Base-by-base conservation (phyloP, 768 basidiomycete genomes). In the Tulasnella sp. region DNA sequence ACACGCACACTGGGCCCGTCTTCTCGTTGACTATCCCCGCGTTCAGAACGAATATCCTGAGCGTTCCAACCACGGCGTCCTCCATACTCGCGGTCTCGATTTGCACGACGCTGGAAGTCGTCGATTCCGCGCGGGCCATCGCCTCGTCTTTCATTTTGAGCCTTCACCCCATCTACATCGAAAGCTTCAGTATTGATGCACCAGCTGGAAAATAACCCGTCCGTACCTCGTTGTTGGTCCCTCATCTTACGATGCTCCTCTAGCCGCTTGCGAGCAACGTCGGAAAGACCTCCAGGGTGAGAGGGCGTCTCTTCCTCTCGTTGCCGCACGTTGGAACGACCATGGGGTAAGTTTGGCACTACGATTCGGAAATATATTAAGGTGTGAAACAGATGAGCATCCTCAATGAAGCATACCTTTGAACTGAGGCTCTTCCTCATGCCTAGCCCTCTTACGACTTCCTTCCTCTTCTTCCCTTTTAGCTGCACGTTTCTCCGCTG, bases 271-370 rank as follows among this genome's bases (percentile, higher is more conserved):
- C 89, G 83, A 16, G 89, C 94, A 0, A 83, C 81, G 34, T 92
- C 90, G 0, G 93, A 91, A 22, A 99, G 81, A 17, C 96, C 96
- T 41, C 92, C 91, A 2, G 92, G 89, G 78, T 95, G 92, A 22
- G 95, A 96, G 0, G 96, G 96, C 0, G 96, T 98, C 75, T 97
- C 96, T 76, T 90, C 90, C 0, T 88, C 91, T 73, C 91, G 83
- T 74, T 91, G 88, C 5, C 96, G 86, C 2, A 84, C 78, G 77
- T 89, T 87, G n/a, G 82, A 79, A 47, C 78, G 80, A 62, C 82
- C 82, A 16, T 82, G 81, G 73, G 94, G 95, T 26, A 95, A 79
- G 42, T 80, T 84, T 0, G 95, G 95, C 22, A 98, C 95, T 97
- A 72, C 6, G 52, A 47, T 7, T 29, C 59, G 65, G 22, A 36